Evolutionary conservation across 2,329 filamentous ascomycete genomes (phyloP), one percentile per base, ranked within the genome.

Genomic region (Laburnicola sp.): DNA sequence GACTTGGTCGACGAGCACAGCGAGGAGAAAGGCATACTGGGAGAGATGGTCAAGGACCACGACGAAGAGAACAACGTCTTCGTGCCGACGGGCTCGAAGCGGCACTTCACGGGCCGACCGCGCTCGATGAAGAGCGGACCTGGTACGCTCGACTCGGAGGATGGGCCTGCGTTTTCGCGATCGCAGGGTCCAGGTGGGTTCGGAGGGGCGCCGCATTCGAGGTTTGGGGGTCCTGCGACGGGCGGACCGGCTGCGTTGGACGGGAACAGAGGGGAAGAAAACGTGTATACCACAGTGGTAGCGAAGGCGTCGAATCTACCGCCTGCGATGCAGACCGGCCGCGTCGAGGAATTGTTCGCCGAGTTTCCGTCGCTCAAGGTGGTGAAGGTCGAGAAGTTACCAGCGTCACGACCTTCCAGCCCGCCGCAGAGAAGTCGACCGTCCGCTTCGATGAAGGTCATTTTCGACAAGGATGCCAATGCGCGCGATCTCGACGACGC

Each of bases 221-320:
- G 58, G 49, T 63, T 63, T 25, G 57, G 56, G n/a, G 54, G 48
- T 5, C 34, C 38, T 43, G 46, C 38, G 7, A 40, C 57, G 25
- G 45, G 49, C 39, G 60, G 59, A 6, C 54, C 60, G 21, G 56
- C 59, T 6, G 50, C 51, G 3, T 40, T 51, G 11, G 62, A 63
- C 6, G 48, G 48, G 8, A 34, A 43, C 3, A 63, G 58, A 38
- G 58, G 48, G 42, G 57, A 51, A 9, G 64, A 68, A 42, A 66
- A 66, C 36, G 53, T 66, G 2, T 69, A 59, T 46, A 64, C 59
- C 2, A 65, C 63, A 3, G 59, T 70, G 11, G 60, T 70, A 32
- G 67, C 65, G 26, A 68, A 65, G 43, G 65, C 64, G 5, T 68
- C 67, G 6, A 70, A 71, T 38, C 62, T 71, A 2, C 69, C 69